Evolutionary conservation across 768 basidiomycete species (phyloP), one percentile per base, ranked within the genome.

Genomic region (Pulveroboletus ravenelii): DNA sequence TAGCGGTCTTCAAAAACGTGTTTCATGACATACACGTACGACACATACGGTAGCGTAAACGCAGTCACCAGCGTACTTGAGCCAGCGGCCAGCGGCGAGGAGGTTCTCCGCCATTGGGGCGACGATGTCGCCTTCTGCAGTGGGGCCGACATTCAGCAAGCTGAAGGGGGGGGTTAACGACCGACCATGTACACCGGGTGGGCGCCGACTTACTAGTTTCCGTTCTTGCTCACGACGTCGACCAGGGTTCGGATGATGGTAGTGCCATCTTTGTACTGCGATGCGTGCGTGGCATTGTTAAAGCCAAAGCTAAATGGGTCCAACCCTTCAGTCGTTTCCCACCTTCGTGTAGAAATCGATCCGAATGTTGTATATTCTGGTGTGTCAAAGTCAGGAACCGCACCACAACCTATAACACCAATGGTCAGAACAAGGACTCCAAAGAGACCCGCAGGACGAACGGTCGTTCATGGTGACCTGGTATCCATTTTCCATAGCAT

Each of bases 241-340:
- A 79, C 74, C 45, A 82, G 56, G 0, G 71, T 77, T 44, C 75
- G 77, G 3, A 82, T 62, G 40, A 81, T 77, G 12, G 71, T 70
- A 2, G 74, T 65, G 0, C 71, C 74, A 45, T 75, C 75, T 67
- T 76, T 81, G 57, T 80, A 82, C 47, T 75, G 55, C 17, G 57
- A 60, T 1, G 69, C 62, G 46, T 67, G 60, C 29, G 78, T 79
- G 10, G 68, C 72, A 3, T 66, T 64, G 54, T 78, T 75, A 30
- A 73, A 61, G 0, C 80, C 80, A 45, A 77, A 81, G 48, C 74
- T 77, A 44, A 58, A 71, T 0, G 79, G 78, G 54, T 80, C 78
- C 71, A 83, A 75, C 25, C 80, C 81, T 53, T 81, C 82, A 31
- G 66, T 78, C 10, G 74, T 79, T 58, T 84, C 81, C 82, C 81